These are phyloP conservation scores for Fusarium buharicum DNA, from an alignment of 2,329 filamentous ascomycete genomes.

Conservation along the genomic window DNA sequence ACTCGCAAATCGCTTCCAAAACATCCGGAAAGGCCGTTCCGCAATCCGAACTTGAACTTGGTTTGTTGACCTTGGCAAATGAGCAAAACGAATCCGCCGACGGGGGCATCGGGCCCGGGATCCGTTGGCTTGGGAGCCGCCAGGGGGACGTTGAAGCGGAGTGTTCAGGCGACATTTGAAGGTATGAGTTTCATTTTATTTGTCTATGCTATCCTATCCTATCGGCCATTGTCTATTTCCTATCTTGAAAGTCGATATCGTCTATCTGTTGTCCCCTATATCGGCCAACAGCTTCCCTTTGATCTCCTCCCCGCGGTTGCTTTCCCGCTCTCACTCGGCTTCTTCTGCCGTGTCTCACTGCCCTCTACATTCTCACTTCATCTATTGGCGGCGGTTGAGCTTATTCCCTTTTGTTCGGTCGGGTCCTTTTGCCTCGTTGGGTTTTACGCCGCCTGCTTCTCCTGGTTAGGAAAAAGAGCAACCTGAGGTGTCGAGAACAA, in stretches of 20 bases:
- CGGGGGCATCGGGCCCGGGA: slow-evolving; percentile 60
- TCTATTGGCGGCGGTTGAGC: neutral
- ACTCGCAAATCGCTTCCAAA: no score
- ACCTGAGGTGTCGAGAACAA: slow-evolving; percentile 39
- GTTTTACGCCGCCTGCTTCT: slow-evolving; percentile 21
- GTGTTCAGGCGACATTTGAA: slow-evolving; percentile 69
- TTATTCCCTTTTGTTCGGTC: neutral
- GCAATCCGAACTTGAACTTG: neutral
- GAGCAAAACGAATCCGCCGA: slow-evolving; percentile 66
- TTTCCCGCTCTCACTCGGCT: slow-evolving; percentile 5
- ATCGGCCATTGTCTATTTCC: neutral
- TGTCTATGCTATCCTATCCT: slow-evolving; percentile 4
- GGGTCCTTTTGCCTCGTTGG: slow-evolving; percentile 3
- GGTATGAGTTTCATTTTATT: slow-evolving; percentile 56
- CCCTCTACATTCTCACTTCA: slow-evolving; percentile 2
- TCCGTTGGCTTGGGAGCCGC: slow-evolving; percentile 56
- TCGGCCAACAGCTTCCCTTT: neutral
- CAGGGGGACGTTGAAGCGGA: slow-evolving; percentile 62
- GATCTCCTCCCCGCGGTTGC: neutral
- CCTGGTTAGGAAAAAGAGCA: slow-evolving; percentile 20
- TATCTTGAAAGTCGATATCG: slow-evolving; percentile 16
- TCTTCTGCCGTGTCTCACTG: slow-evolving; percentile 12
- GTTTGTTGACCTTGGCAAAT: slow-evolving; percentile 49
- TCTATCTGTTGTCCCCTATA: slow-evolving; percentile 24
- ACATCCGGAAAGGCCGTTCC: slow-evolving; percentile 23